Evolutionary conservation across 2,329 filamentous ascomycete species (phyloP), one percentile per base, ranked within the genome.

Genomic region (Cordyceps pruinosa): DNA sequence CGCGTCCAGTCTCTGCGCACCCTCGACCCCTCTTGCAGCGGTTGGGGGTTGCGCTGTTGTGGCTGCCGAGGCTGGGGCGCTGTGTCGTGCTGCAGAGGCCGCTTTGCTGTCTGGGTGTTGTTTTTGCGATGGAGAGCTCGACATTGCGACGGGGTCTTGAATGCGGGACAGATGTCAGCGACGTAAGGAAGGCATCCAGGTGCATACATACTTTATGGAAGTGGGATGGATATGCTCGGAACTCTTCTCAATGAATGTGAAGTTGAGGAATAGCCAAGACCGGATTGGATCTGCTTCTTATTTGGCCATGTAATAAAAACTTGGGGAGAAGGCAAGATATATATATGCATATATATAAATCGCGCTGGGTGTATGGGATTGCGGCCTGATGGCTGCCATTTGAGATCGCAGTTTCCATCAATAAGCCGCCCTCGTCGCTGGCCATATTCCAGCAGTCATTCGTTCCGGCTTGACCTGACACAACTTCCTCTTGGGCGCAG

Each of bases 361-460:
- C 2, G 26, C 10, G n/a, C n/a, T 32, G 25, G 41, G 23, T 39
- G 32, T 39, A 37, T 23, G 25, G n/a, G 23, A 47, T 55, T 28
- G 52, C 52, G 42, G 52, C 52, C 52, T 55, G 34, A 55, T 39
- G 42, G 30, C 30, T 30, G 30, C 10, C 30, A 54, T 54, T 32
- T 41, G 5, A 30, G 17, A 46, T 26, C 15, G 21, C 32, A 28
- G 23, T 19, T 32, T 37, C n/a, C n/a, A 46, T 46, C 25, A 21
- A 47, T 42, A 26, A 39, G 13, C 44, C 32, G n/a, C 30, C 19
- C 28, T 34, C 6, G 4, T n/a, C 19, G 12, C 42, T 21, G 21
- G 28, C 17, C 52, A 30, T 47, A 28, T 23, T 21, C 23, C 13
- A 28, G 30, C 42, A 9, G 44, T n/a, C 39, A 2, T n/a, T 47